These are phyloP conservation scores for Fonticula alba DNA, from an alignment of 78 protist species.

Conservation along the genomic window DNA sequence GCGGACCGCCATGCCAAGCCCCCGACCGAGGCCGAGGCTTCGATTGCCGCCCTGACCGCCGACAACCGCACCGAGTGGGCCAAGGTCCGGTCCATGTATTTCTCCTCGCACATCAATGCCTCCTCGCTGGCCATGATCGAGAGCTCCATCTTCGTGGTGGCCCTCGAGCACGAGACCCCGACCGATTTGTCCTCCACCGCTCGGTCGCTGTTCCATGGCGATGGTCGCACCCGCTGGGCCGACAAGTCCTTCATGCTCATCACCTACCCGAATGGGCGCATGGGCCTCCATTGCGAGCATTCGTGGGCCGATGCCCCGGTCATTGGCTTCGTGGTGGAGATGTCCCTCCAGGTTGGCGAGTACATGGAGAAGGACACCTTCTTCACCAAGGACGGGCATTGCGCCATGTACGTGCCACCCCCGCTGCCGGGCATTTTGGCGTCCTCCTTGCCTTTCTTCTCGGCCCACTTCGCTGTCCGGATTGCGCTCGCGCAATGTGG, in stretches of 20 bases:
- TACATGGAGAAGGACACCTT: no score
- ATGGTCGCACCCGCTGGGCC: slow-evolving; percentile 22
- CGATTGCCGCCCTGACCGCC: slow-evolving; percentile 17
- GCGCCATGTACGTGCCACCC: no score
- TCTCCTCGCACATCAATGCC: slow-evolving; percentile 5
- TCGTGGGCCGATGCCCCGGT: slow-evolving; percentile 26
- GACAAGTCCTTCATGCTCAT: slow-evolving; percentile 35
- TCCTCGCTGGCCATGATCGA: background rate
- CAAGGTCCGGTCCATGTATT: slow-evolving; percentile 5
- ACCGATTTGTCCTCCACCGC: background rate
- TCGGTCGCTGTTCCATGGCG: slow-evolving; percentile 3
- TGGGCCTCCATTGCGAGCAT: slow-evolving; percentile 29
- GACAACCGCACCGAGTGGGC: slow-evolving; percentile 12
- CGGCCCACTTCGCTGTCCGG: no score
- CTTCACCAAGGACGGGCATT: no score
- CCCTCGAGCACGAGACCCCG: slow-evolving; percentile 1
- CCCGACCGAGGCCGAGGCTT: background rate
- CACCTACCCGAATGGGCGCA: slow-evolving; percentile 11
- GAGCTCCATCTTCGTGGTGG: background rate
- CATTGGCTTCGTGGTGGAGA: slow-evolving; percentile 15
- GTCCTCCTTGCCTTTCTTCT: no score
- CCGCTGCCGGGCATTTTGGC: no score
- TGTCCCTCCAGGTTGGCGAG: background rate
- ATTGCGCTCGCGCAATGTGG: no score
- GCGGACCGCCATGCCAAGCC: background rate